These are phyloP conservation scores for Elaeagnus macrophylla DNA, from an alignment of 306 rosid genomes.

Conservation along the genomic window DNA sequence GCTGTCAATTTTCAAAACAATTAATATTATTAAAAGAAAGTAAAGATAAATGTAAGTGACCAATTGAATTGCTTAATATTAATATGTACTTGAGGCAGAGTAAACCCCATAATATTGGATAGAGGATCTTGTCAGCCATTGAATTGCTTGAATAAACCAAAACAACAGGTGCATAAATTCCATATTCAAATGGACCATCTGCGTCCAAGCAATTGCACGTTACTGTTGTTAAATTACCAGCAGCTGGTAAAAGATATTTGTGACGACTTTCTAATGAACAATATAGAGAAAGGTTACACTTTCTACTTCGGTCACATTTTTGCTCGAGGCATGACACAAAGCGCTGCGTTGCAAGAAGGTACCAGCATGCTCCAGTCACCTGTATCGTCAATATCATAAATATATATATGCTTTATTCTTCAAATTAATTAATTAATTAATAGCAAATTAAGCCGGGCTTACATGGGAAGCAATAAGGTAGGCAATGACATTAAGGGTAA, in stretches of 20 bases:
- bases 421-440: neutral
- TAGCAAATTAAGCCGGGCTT: neutral
- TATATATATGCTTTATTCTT: neutral
- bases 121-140: conserved; percentile 22
- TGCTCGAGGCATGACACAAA: conserved; percentile 24
- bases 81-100: conserved; percentile 21
- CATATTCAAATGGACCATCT: conserved; percentile 20
- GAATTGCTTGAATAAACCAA: conserved; percentile 17
- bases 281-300: conserved; percentile 15
- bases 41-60: too few relatives aligned
- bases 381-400: neutral
- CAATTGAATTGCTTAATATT: neutral
- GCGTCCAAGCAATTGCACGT: conserved; percentile 19
- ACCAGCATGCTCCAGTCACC: conserved; percentile 29
- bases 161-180: conserved; percentile 26
- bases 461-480: conserved; percentile 32
- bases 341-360: conserved; percentile 24
- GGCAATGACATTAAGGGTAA: conserved; percentile 25
- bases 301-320: conserved; percentile 18
- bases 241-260: neutral
- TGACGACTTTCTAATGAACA: conserved; percentile 12
- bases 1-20: conserved; percentile 8
- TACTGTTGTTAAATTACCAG: conserved; percentile 1
- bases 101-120: conserved; percentile 37
- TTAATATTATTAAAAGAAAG: neutral